These are phyloP conservation scores for Boechera retrofracta DNA, from an alignment of 345 rosid species.

Conservation along the genomic window DNA sequence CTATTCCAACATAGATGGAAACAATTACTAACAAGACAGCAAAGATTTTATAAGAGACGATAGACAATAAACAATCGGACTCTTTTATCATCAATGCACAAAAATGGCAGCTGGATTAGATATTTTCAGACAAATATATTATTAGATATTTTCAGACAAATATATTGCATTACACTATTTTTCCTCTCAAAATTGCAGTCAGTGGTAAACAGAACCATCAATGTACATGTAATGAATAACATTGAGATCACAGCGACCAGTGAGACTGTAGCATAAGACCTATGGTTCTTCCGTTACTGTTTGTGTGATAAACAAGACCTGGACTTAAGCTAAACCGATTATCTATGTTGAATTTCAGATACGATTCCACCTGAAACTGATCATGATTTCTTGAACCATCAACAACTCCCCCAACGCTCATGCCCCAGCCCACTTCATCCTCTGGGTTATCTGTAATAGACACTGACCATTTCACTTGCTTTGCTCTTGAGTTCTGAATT, in stretches of 20 bases:
- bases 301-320: constrained; percentile 62
- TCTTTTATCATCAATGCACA: not conserved
- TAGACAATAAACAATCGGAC: not conserved
- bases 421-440: constrained; percentile 83
- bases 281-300: constrained; percentile 55
- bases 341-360: constrained; percentile 57
- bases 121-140: not conserved
- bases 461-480: constrained; percentile 63
- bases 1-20: not conserved
- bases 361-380: constrained; percentile 70
- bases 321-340: constrained; percentile 68
- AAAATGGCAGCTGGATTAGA: not conserved
- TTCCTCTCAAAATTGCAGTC: not conserved
- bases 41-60: not conserved
- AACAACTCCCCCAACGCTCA: constrained; percentile 58
- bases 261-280: constrained; percentile 74
- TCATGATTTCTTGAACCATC: constrained; percentile 52
- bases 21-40: not conserved
- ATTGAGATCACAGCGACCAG: constrained; percentile 65
- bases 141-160: not conserved
- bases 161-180: not conserved
- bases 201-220: constrained; percentile 10
- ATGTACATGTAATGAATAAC: constrained; percentile 8
- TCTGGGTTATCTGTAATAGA: constrained; percentile 62
- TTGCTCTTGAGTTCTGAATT: constrained; percentile 56